These are phyloP conservation scores for Magnolia kwangsiensis DNA, from an alignment of 164 flowering plant species.

Conservation along the genomic window DNA sequence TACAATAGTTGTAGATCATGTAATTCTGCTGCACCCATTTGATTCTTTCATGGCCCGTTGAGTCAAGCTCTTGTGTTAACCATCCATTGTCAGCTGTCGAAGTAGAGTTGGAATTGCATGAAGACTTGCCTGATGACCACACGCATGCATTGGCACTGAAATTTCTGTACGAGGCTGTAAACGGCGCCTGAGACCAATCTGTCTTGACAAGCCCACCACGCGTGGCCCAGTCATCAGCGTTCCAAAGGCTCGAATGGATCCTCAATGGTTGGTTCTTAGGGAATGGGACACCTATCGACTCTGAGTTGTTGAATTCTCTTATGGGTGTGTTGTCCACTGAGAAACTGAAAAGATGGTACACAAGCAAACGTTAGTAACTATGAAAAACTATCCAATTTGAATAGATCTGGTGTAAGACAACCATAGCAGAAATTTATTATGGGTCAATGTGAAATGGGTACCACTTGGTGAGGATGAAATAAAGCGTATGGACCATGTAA, in stretches of 20 bases:
- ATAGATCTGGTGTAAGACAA: no score
- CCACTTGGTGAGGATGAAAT: no score
- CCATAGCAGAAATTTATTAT: no score
- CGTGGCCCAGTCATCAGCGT: slow-evolving; percentile 10
- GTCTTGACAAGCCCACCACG: slow-evolving; percentile 4
- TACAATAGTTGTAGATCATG: slow-evolving; percentile 16
- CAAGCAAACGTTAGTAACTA: neutral
- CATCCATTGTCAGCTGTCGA: neutral
- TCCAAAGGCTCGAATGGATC: slow-evolving; percentile 6
- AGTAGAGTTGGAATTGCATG: neutral
- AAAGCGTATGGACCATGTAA: no score
- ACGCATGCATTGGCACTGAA: neutral
- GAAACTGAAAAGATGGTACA: neutral
- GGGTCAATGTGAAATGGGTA: no score
- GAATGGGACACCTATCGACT: slow-evolving; percentile 1
- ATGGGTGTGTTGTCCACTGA: slow-evolving; percentile 2
- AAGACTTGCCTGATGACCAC: neutral
- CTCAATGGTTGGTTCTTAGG: slow-evolving; percentile 5
- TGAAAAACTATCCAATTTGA: no score
- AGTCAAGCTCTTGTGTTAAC: neutral
- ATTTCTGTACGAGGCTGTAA: slow-evolving; percentile 1
- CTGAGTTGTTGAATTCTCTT: slow-evolving; percentile 4
- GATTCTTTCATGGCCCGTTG: neutral
- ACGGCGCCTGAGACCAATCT: slow-evolving; percentile 7
- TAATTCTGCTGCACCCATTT: slow-evolving; percentile 11